Evolutionary conservation across 176 grass and related monocot species (phyloP).

Genomic region (Eragrostis curvula): DNA sequence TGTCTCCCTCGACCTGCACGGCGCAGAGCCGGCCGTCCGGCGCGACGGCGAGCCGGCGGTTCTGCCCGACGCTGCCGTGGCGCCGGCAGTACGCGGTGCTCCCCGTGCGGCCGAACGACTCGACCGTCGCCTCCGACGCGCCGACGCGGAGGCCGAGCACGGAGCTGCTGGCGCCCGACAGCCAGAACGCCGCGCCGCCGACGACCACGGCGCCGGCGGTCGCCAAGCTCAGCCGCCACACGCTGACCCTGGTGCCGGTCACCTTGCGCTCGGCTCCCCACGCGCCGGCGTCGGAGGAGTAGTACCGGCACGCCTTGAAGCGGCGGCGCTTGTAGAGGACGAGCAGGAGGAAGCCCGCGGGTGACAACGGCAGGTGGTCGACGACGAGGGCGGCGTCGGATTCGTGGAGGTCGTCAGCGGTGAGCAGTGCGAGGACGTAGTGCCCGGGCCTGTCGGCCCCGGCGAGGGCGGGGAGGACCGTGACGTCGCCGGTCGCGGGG

Average conservation of each 20-base stretch:
- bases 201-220: background rate
- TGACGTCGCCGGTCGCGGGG: background rate
- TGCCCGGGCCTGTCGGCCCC: background rate
- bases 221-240: too few species aligned
- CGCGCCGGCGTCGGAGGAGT: too few species aligned
- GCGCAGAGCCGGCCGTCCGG: background rate
- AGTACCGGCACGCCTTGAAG: too few species aligned
- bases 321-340: background rate
- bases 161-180: background rate
- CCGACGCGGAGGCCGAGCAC: background rate
- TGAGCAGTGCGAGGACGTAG: background rate
- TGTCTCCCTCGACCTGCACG: background rate
- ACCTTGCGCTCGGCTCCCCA: too few species aligned
- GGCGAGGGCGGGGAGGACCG: background rate
- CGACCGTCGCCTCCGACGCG: background rate
- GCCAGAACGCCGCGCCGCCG: background rate
- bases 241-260: background rate
- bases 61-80: background rate
- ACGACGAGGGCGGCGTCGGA: too few species aligned
- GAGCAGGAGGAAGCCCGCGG: background rate
- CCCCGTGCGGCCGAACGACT: background rate
- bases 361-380: too few species aligned
- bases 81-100: background rate
- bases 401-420: too few species aligned
- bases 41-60: background rate